Conservation (phyloP, 2,329 filamentous ascomycete species). For the Mollisia scopiformis region DNA sequence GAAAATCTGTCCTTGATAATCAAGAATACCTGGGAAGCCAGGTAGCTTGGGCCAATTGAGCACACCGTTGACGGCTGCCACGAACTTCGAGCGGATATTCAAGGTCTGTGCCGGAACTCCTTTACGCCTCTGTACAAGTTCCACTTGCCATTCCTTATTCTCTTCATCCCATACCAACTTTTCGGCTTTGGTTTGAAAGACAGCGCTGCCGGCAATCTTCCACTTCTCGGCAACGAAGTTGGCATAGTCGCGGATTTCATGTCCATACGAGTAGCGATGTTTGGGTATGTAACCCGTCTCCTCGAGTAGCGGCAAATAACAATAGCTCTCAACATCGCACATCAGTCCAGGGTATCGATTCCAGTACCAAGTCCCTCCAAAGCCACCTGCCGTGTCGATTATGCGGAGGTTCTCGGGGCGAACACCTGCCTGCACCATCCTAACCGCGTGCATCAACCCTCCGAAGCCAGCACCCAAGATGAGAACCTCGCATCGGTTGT, state of each 20-base stretch:
- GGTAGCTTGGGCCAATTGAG: constrained; percentile 48
- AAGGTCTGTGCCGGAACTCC: constrained; percentile 6
- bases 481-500: constrained; percentile 7
- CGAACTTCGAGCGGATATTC: constrained; percentile 38
- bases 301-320: constrained; percentile 63
- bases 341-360: constrained; percentile 49
- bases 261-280: constrained; percentile 21
- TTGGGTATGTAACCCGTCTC: constrained; percentile 61
- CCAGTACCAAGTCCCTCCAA: constrained; percentile 53
- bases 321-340: constrained; percentile 62
- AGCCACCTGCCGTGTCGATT: constrained; percentile 49
- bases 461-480: constrained; percentile 16
- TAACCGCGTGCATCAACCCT: constrained; percentile 8
- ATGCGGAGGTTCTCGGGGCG: constrained; percentile 41
- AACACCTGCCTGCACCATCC: constrained; percentile 10
- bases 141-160: constrained; percentile 35
- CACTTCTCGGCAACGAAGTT: constrained; percentile 48
- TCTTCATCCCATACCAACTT: constrained; percentile 51
- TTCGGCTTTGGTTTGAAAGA: constrained; percentile 51
- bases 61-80: constrained; percentile 42
- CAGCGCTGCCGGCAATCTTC: constrained; percentile 38
- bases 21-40: constrained; percentile 42
- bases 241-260: constrained; percentile 43
- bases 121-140: constrained; percentile 6
- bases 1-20: constrained; percentile 44